A percentile compares a stretch with the other conserved stretches of the same genome.
These are phyloP conservation scores for Hyphodiscus sp. DNA, from an alignment of 2,329 filamentous ascomycete genomes.

Conservation along the genomic window DNA sequence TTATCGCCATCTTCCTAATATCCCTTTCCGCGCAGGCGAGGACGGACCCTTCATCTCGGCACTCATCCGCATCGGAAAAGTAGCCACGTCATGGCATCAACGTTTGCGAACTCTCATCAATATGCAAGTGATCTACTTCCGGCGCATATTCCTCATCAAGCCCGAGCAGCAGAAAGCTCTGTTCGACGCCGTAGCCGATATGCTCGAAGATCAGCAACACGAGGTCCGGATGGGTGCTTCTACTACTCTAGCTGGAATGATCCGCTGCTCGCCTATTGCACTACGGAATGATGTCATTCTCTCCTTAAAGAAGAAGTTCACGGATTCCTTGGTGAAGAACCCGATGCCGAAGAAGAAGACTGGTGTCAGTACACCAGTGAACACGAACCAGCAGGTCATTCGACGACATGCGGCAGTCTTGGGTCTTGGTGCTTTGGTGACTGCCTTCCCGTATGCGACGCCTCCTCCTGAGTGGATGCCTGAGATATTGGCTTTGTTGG, in stretches of 20 bases:
- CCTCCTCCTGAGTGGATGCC: slow-evolving; percentile 93
- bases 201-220: slow-evolving; percentile 86
- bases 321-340: slow-evolving; percentile 68
- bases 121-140: slow-evolving; percentile 98
- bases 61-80: slow-evolving; percentile 81
- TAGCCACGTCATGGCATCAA: slow-evolving; percentile 88
- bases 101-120: slow-evolving; percentile 91
- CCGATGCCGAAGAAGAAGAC: slow-evolving; percentile 73
- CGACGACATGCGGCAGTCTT: slow-evolving; percentile 85
- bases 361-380: slow-evolving; percentile 63
- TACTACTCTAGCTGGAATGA: slow-evolving; percentile 92
- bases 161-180: slow-evolving; percentile 68
- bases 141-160: slow-evolving; percentile 82
- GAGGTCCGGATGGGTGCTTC: slow-evolving; percentile 93
- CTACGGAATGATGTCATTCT: slow-evolving; percentile 74
- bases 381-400: slow-evolving; percentile 70
- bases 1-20: slow-evolving; percentile 92
- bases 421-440: slow-evolving; percentile 82
- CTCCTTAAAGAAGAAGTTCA: slow-evolving; percentile 73
- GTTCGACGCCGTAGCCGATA: slow-evolving; percentile 88
- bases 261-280: slow-evolving; percentile 79
- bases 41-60: slow-evolving; percentile 78
- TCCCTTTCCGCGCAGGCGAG: slow-evolving; percentile 83
- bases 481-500: slow-evolving; percentile 79
- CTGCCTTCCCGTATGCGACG: slow-evolving; percentile 93